phyloP scores from a whole-genome alignment of 2,329 filamentous ascomycete species.

The Verticillium albo-atrum region DNA sequence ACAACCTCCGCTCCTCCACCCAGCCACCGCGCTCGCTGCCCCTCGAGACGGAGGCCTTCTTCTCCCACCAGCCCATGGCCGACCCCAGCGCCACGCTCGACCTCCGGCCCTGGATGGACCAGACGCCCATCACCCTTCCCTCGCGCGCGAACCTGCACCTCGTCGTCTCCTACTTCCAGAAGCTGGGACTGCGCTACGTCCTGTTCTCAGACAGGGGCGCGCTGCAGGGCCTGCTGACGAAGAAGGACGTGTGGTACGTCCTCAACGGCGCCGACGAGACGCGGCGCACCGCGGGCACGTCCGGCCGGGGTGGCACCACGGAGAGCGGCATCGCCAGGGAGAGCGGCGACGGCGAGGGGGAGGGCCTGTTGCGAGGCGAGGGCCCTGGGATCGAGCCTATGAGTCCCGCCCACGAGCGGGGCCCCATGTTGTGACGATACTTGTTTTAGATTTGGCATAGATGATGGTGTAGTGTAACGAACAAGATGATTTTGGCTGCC shows the following conservation, averaged over 20 bases:
- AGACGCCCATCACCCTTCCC: slow-evolving; percentile 89
- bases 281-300: slow-evolving; percentile 30
- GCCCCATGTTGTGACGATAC: slow-evolving; percentile 8
- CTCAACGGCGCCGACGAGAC: slow-evolving; percentile 72
- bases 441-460: neutral
- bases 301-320: slow-evolving; percentile 18
- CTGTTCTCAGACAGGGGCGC: slow-evolving; percentile 79
- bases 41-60: slow-evolving; percentile 73
- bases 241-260: slow-evolving; percentile 96
- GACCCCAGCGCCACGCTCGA: slow-evolving; percentile 78
- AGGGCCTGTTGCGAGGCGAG: slow-evolving; percentile 34
- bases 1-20: slow-evolving; percentile 65
- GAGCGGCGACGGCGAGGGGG: slow-evolving; percentile 33
- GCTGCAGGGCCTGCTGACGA: slow-evolving; percentile 82
- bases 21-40: slow-evolving; percentile 55
- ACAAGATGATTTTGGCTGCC: neutral
- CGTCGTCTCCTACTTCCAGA: slow-evolving; percentile 91
- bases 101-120: slow-evolving; percentile 96
- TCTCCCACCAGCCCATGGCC: slow-evolving; percentile 76
- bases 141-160: slow-evolving; percentile 72
- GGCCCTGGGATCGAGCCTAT: slow-evolving; percentile 26
- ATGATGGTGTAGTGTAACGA: neutral
- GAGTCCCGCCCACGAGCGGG: slow-evolving; percentile 14
- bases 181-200: slow-evolving; percentile 85
- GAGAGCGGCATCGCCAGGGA: slow-evolving; percentile 32